Base-by-base conservation (phyloP, 1,139 yeast species). In the Saccharomyces hybrid region DNA sequence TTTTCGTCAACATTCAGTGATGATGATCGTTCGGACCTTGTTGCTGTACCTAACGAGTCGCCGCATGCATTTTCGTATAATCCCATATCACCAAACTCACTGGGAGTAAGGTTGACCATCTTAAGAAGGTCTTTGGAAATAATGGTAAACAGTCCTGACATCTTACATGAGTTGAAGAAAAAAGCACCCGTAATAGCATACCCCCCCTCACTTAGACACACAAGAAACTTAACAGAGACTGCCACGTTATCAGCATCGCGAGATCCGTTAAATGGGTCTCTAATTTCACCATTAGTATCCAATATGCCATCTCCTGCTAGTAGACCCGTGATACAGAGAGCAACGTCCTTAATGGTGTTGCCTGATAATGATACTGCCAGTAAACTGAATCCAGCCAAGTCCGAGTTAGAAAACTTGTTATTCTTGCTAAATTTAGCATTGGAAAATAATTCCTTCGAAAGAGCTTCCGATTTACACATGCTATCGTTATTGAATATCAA, bases 41-140 rank as follows among this genome's bases (percentile, higher is more conserved):
- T 79, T 38, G 77, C 78, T 56, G 86, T 87, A 65, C 89, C 95
- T 4, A 80, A 83, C 11, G 93, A 86, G 65, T 86, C 93, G 14
- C 80, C 93, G 3, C 91, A 86, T 66, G 86, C 95, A 2, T 88
- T 86, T 65, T 86, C 95, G 0, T 88, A 88, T 68, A 89, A 93
- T 4, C 88, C 86, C 57, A 73, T 87, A 54, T 84, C 93, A 5
- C 93, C 89, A 14, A 86, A 86, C 65, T 85, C 95, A 1, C 70
- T 88, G 56, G 88, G 95, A 0, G 79, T 87, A 53, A 74, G 96
- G 53, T 73, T 88, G 57, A 84, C 84, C 58, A 90, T 87, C 13
- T 74, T 88, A 62, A 86, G 84, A 63, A 73, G 95, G 58, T 85
- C 93, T 6, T 71, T 88, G 53, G 88, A 87, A 66, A 84, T 88